Evolutionary conservation across 257 asterid genomes (phyloP).

Genomic region (Lithospermum erythrorhizon): DNA sequence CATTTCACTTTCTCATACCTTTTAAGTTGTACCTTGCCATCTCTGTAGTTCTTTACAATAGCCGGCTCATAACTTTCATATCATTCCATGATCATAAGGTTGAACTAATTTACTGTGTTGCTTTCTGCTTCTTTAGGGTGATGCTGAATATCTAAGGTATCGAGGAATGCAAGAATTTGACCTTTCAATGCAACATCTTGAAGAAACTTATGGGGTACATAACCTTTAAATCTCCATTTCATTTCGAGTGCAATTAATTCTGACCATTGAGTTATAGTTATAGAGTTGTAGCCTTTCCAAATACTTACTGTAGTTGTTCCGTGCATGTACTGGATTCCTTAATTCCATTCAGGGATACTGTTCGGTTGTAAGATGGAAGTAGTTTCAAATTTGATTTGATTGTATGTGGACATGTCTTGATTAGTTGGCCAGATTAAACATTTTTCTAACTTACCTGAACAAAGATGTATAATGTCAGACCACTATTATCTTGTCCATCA

Average conservation of each 20-base stretch:
- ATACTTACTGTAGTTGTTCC: too few species aligned
- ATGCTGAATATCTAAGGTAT: slow-evolving; percentile 69
- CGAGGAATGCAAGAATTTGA: slow-evolving; percentile 90
- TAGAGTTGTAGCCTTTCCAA: too few species aligned
- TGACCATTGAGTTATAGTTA: too few species aligned
- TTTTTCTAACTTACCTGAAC: not conserved
- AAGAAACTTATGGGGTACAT: slow-evolving; percentile 61
- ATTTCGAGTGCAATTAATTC: slow-evolving; percentile 2
- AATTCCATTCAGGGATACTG: too few species aligned
- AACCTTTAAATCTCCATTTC: slow-evolving; percentile 17
- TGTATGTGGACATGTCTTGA: not conserved
- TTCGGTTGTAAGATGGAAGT: too few species aligned
- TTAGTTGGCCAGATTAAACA: not conserved
- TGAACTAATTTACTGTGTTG: not conserved
- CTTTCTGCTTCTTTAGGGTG: slow-evolving; percentile 55
- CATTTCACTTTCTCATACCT: not conserved
- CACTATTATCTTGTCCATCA: not conserved
- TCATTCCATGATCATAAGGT: too few species aligned
- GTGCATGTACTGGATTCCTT: too few species aligned
- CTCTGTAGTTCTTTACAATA: too few species aligned
- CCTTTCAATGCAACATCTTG: slow-evolving; percentile 90
- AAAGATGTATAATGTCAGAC: not conserved
- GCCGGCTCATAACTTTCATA: too few species aligned
- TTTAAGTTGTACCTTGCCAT: too few species aligned
- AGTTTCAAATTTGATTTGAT: too few species aligned